Evolutionary conservation across 1,284 basidiomycete species (phyloP).

Genomic region (Bondarzewia mesenterica): DNA sequence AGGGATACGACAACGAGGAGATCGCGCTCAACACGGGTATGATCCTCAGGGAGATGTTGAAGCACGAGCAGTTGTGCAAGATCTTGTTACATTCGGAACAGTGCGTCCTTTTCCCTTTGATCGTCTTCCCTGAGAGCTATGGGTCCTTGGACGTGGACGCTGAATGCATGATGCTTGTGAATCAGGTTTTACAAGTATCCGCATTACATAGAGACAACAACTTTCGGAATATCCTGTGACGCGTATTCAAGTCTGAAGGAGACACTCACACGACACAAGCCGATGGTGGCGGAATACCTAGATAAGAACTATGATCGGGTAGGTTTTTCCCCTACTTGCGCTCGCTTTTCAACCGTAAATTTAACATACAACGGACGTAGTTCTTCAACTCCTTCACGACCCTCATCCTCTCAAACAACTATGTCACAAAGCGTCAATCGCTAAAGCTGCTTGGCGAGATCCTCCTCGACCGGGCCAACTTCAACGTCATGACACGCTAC

Average conservation of each 20-base stretch:
- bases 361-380: conserved; percentile 28
- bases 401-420: conserved; percentile 89
- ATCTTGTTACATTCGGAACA: conserved; percentile 89
- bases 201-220: conserved; percentile 94
- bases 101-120: conserved; percentile 40
- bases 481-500: conserved; percentile 98
- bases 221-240: conserved; percentile 97
- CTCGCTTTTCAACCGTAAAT: conserved; percentile 2
- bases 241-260: conserved; percentile 97
- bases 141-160: neutral
- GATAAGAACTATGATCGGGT: conserved; percentile 96
- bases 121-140: neutral
- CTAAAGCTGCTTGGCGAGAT: conserved; percentile 98
- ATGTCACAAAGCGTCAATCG: conserved; percentile 99
- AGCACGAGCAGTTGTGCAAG: conserved; percentile 88
- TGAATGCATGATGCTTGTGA: neutral
- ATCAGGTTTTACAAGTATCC: conserved; percentile 95
- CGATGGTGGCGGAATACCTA: conserved; percentile 94
- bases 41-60: conserved; percentile 95
- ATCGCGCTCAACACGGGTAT: conserved; percentile 96
- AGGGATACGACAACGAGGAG: conserved; percentile 91
- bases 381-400: conserved; percentile 95
- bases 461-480: conserved; percentile 94
- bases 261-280: conserved; percentile 90
- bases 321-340: conserved; percentile 19